phyloP scores from a whole-genome alignment of 164 flowering plant genomes.

The Vitis labrusca region DNA sequence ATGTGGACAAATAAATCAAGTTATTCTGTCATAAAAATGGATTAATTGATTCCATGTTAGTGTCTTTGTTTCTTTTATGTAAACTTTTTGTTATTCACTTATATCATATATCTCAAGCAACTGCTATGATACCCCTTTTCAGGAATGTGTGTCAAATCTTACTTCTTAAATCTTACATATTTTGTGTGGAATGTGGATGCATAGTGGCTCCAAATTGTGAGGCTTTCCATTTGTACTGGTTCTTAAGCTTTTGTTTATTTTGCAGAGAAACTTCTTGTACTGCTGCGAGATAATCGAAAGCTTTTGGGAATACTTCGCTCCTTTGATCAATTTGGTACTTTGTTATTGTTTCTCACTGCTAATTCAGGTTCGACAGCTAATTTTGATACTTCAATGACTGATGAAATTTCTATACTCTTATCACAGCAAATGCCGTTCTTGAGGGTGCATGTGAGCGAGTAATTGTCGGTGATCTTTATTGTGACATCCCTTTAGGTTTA shows the following conservation, averaged over 20 bases:
- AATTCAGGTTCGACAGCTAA: neutral
- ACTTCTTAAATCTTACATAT: neutral
- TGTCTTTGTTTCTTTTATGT: too few relatives aligned
- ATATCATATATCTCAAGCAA: too few relatives aligned
- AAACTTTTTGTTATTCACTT: too few relatives aligned
- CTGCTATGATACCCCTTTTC: too few relatives aligned
- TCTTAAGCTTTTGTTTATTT: constrained; percentile 11
- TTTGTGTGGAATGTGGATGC: neutral
- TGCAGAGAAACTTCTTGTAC: constrained; percentile 79
- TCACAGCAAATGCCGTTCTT: constrained; percentile 88
- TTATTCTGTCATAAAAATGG: too few relatives aligned
- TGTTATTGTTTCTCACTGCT: neutral
- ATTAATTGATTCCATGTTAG: too few relatives aligned
- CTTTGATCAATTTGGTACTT: constrained; percentile 88
- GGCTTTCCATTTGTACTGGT: too few relatives aligned
- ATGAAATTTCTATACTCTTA: neutral
- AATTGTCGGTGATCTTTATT: constrained; percentile 87
- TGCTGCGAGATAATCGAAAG: constrained; percentile 83
- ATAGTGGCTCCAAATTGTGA: too few relatives aligned
- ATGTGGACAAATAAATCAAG: too few relatives aligned
- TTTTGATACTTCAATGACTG: neutral
- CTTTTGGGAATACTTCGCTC: constrained; percentile 82
- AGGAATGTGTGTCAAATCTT: neutral
- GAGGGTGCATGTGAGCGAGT: constrained; percentile 93
- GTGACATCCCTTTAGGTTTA: constrained; percentile 90